Base-by-base conservation (phyloP, 306 rosid species). In the Cyamopsis tetragonoloba region DNA sequence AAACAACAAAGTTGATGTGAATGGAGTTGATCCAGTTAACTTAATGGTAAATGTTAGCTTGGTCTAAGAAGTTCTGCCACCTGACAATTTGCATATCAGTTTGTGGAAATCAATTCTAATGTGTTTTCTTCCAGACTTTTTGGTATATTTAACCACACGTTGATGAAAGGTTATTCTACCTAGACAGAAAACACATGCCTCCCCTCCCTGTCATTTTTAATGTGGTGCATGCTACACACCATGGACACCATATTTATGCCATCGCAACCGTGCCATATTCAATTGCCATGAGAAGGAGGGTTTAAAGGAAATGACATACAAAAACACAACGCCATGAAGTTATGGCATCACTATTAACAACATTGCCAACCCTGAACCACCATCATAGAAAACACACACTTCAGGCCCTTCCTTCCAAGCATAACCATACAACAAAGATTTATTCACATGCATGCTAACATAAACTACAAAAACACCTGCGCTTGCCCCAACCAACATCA, bases 361-460 rank as follows among this genome's bases (percentile, higher is more conserved):
- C 28, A 26, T 28, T 41, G 44, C 17, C 41, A 13, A 50, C 24
- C 23, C 47, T 43, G 31, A 46, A 65, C 22, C 42, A 44, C n/a
- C 32, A 74, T 43, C 22, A 24, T 57, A 59, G 57, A 57, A 74
- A 66, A 19, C 68, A 56, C 47, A 56, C 35, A 46, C 31, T 14
- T 8, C 43, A 31, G 7, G 44, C 35, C 43, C 28, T 43, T 42
- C 44, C 46, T 62, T 43, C 37, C 30, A 74, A 56, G 46, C 20
- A 64, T 27, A 39, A 6, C 14, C 65, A 50, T 4, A 28, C n/a
- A 30, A 32, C 31, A 60, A 23, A n/a, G 38, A 24, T 26, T 49
- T 18, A 15, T 26, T 12, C 7, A 34, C 28, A 7, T 15, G 10
- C 23, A 34, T 28, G 27, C 48, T 37, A 27, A 26, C 24, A 19